Evolutionary conservation across 768 basidiomycete genomes (phyloP), one percentile per base, ranked within the genome.

Genomic region (Chalciporus pseudorubinellus): DNA sequence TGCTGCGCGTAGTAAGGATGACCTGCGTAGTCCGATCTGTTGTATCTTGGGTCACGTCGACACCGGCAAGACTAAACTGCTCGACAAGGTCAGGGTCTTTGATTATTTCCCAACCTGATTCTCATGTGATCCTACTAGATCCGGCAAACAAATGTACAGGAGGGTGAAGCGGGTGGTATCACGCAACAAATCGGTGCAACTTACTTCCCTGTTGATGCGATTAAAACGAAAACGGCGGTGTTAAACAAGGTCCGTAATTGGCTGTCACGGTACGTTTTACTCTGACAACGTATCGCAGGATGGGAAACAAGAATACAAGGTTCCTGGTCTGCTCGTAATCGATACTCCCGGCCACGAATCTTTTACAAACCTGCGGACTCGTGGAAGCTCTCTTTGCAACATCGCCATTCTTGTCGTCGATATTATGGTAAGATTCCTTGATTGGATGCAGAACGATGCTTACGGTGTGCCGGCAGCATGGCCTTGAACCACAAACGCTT

Each of bases 151-250:
- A 98, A 98, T 59, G 97, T 99, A 19, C 95, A 98, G 72, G 97
- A 98, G 67, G 97, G 97, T 48, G 97, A 99, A 81, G 97, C 97
- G 3, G 97, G 97, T 59, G 97, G 97, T 74, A 99, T 99, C 70
- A 99, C 97, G 0, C 97, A 98, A 70, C 97, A 99, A 70, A 99
- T 99, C 59, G 97, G 97, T 77, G 97, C 97, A 19, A 98, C 97
- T 0, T 99, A 95, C 77, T 98, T 99, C 84, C 97, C 97, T 31
- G 87, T 89, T 28, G 89, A 92, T 6, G 95, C 95, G 7, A 97
- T 99, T 70, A 83, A 85, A 72, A 81, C 81, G 36, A 98, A 98
- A 78, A 98, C 97, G 6, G 77, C 77, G 13, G 94, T 98, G n/a
- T 73, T 98, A 74, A 95, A 98, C 73, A 87, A 80, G 71, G 92